These are phyloP conservation scores for Talaromyces borbonicus DNA, from an alignment of 495 filamentous ascomycete species.

Conservation along the genomic window DNA sequence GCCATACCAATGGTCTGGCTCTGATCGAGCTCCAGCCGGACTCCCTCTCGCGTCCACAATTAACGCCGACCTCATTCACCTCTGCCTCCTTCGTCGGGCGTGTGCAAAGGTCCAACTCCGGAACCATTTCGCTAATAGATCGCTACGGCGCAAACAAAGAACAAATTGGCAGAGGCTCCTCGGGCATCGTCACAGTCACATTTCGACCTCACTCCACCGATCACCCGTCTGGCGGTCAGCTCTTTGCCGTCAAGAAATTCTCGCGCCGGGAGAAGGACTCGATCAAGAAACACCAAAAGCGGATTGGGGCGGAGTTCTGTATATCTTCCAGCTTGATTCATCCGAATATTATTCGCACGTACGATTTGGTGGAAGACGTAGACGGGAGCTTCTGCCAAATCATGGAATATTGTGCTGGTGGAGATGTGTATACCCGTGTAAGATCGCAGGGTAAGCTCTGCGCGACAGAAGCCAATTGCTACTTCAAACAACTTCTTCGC, in stretches of 20 bases:
- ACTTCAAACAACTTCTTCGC: constrained; percentile 8
- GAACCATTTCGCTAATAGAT: not conserved
- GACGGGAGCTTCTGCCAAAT: constrained; percentile 6
- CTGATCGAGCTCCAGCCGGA: constrained; percentile 1
- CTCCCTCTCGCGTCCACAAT: not conserved
- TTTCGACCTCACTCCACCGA: constrained; percentile 6
- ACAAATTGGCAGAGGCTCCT: constrained; percentile 9
- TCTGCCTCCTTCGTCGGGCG: not conserved
- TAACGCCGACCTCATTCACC: not conserved
- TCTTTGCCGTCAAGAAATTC: constrained; percentile 10
- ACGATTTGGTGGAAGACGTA: constrained; percentile 4
- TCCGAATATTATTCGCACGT: constrained; percentile 7
- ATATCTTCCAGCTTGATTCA: constrained; percentile 7
- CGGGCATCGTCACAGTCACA: constrained; percentile 5
- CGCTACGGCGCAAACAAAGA: constrained; percentile 8
- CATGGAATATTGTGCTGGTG: constrained; percentile 9
- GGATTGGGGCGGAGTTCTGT: constrained; percentile 9
- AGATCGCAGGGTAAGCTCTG: constrained; percentile 3
- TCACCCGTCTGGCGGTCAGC: constrained; percentile 8
- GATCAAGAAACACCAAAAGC: constrained; percentile 7
- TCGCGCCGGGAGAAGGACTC: constrained; percentile 2
- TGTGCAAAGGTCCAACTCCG: not conserved
- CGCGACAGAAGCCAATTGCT: constrained; percentile 7
- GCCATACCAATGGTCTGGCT: not conserved
- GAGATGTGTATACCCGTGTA: constrained; percentile 7